These are phyloP conservation scores for Thalia dealbata DNA, from an alignment of 176 grass and related monocot species.

Conservation along the genomic window DNA sequence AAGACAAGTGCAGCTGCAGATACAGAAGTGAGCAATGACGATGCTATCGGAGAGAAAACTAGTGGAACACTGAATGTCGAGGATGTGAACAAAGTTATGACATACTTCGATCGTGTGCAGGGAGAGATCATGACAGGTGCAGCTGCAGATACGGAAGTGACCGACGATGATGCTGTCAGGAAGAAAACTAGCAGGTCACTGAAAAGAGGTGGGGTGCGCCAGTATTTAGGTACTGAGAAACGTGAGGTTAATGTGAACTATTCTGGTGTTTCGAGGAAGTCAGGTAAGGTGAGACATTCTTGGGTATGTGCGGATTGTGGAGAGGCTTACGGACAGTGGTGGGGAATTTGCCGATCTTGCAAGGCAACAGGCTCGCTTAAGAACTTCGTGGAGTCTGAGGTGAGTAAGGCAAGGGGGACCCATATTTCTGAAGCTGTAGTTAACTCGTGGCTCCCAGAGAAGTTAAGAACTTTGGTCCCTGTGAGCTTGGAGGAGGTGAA, in stretches of 20 bases:
- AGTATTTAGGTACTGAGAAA: not conserved
- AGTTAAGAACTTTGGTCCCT: conserved; percentile 34
- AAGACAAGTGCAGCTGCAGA: conserved; percentile 8
- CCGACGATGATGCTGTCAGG: not conserved
- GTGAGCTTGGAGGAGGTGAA: conserved; percentile 50
- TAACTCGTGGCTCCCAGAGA: conserved; percentile 50
- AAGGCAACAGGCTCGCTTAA: conserved; percentile 3
- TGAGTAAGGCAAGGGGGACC: conserved; percentile 20
- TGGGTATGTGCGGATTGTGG: conserved; percentile 55
- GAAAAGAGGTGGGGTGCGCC: conserved; percentile 13
- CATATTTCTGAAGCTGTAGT: conserved; percentile 32
- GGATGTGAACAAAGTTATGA: conserved; percentile 1
- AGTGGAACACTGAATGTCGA: conserved; percentile 4
- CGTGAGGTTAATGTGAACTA: not conserved
- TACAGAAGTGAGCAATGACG: not conserved
- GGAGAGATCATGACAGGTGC: conserved; percentile 36
- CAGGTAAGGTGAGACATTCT: conserved; percentile 25
- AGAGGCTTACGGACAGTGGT: conserved; percentile 51
- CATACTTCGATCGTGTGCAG: conserved; percentile 44
- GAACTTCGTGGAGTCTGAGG: conserved; percentile 2
- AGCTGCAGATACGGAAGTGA: not conserved
- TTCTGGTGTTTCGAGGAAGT: conserved; percentile 18
- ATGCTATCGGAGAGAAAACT: not conserved
- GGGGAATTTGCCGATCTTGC: conserved; percentile 56
- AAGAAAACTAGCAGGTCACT: too few species aligned